Evolutionary conservation across 768 basidiomycete species (phyloP).

Genomic region (Gymnopilus dilepis): DNA sequence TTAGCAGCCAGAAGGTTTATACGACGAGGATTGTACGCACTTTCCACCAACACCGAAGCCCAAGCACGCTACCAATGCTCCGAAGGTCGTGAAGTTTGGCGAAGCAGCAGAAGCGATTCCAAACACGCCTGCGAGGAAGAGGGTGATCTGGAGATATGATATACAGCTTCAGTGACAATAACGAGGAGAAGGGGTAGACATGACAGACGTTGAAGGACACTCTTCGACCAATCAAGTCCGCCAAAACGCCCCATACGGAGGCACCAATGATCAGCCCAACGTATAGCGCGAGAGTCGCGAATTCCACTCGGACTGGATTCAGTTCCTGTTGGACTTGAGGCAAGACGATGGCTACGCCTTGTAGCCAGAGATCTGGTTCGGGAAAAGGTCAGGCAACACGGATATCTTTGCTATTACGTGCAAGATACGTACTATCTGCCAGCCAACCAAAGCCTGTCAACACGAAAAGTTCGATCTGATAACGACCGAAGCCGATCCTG

Average conservation of each 20-base stretch:
- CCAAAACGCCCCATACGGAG: not conserved
- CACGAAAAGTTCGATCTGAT: constrained; percentile 3
- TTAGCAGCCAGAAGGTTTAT: not conserved
- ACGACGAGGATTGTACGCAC: not conserved
- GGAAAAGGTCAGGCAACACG: not conserved
- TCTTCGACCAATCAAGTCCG: constrained; percentile 3
- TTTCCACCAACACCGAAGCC: constrained; percentile 7
- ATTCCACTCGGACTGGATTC: constrained; percentile 3
- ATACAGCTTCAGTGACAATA: not conserved
- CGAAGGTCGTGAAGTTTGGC: constrained; percentile 3
- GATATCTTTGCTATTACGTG: too few relatives aligned
- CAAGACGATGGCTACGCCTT: constrained; percentile 6
- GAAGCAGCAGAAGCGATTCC: constrained; percentile 2
- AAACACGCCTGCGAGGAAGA: not conserved
- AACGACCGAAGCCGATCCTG: constrained; percentile 7
- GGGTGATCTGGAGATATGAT: not conserved
- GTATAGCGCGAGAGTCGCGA: not conserved
- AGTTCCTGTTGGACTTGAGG: constrained; percentile 8
- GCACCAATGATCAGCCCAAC: constrained; percentile 1
- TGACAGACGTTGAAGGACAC: constrained; percentile 1
- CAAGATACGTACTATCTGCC: not conserved
- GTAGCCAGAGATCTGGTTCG: not conserved
- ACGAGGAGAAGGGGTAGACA: not conserved
- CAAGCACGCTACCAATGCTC: not conserved
- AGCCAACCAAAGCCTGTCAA: constrained; percentile 3